These are phyloP conservation scores for Fusarium tupiense DNA, from an alignment of 2,329 filamentous ascomycete species.

Conservation along the genomic window DNA sequence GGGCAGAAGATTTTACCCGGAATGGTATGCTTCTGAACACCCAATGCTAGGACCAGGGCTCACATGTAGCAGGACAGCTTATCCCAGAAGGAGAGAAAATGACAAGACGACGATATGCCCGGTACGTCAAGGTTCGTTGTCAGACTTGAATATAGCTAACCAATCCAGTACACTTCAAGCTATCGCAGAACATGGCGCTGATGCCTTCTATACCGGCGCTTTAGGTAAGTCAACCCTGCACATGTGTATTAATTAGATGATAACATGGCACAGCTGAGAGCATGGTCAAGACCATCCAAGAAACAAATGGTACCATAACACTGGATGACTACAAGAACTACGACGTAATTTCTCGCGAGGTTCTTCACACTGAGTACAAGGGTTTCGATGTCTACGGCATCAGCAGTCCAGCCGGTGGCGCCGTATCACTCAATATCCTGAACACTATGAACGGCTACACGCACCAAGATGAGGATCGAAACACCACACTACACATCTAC, in stretches of 20 bases:
- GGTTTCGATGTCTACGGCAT: constrained; percentile 76
- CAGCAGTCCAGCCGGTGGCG: constrained; percentile 81
- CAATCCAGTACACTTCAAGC: constrained; percentile 70
- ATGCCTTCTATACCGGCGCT: constrained; percentile 78
- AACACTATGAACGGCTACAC: constrained; percentile 85
- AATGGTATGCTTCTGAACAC: constrained; percentile 60
- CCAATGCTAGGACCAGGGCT: neutral
- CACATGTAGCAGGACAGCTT: constrained; percentile 61
- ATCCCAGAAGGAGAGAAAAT: constrained; percentile 80
- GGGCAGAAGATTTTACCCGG: constrained; percentile 89
- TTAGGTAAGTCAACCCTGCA: constrained; percentile 56
- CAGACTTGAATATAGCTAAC: neutral
- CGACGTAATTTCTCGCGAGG: constrained; percentile 70
- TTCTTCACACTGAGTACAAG: constrained; percentile 72
- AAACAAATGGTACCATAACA: constrained; percentile 84
- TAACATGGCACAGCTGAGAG: constrained; percentile 66
- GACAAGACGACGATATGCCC: constrained; percentile 81
- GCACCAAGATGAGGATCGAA: constrained; percentile 61
- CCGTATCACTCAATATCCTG: constrained; percentile 77
- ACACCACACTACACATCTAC: constrained; percentile 82
- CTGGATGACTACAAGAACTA: constrained; percentile 81
- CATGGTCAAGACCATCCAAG: constrained; percentile 75
- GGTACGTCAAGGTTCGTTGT: constrained; percentile 44
- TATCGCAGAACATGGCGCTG: constrained; percentile 77
- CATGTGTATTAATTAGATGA: neutral